A percentile compares a stretch with the other conserved stretches of the same genome.
Conservation (phyloP, 2,329 filamentous ascomycete genomes). For the Talaromyces sp. region DNA sequence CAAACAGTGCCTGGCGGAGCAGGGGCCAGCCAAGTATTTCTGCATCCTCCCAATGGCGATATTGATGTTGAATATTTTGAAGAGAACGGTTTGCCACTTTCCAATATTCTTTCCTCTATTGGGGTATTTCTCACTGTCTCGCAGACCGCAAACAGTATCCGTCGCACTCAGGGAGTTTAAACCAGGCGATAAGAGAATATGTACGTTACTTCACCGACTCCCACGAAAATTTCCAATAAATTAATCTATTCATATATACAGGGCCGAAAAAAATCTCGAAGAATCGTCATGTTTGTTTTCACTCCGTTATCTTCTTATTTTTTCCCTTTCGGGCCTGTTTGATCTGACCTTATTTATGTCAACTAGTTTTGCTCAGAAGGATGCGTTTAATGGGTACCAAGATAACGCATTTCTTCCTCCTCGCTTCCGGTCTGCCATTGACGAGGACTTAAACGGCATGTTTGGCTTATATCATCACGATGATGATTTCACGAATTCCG, state of each 20-base stretch:
- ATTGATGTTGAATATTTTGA: slow-evolving; percentile 3
- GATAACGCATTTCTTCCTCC: slow-evolving; percentile 6
- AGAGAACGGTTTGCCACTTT: not conserved
- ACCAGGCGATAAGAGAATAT: not conserved
- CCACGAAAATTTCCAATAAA: not conserved
- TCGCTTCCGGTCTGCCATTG: slow-evolving; percentile 6
- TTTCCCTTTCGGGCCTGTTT: not conserved
- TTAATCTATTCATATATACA: not conserved
- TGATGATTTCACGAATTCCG: not conserved
- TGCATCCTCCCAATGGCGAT: not conserved
- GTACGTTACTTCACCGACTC: not conserved
- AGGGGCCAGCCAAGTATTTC: not conserved
- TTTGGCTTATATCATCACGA: slow-evolving; percentile 7
- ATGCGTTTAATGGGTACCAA: not conserved
- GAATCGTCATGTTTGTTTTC: slow-evolving; percentile 5
- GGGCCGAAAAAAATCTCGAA: not conserved
- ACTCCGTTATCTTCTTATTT: not conserved
- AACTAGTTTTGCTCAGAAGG: not conserved
- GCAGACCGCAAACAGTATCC: not conserved
- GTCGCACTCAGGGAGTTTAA: not conserved
- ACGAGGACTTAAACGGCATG: slow-evolving; percentile 9
- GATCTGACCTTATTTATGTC: not conserved
- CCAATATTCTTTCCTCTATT: not conserved
- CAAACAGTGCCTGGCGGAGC: not conserved
- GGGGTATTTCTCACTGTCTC: not conserved